Conservation (phyloP, 1,284 basidiomycete genomes). For the Apiotrichum gamsii region DNA sequence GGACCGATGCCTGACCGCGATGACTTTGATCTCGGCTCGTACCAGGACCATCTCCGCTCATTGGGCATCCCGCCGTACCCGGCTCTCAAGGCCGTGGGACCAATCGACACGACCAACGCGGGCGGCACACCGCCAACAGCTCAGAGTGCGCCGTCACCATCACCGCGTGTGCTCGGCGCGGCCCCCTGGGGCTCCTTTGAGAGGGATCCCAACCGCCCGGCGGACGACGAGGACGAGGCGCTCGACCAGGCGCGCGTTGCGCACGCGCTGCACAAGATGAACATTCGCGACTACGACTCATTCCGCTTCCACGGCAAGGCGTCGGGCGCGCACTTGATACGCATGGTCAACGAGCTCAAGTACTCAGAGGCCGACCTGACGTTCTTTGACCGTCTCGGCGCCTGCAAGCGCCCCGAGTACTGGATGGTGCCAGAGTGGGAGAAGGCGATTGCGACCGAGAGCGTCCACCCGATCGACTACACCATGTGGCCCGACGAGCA, state of each 20-base stretch:
- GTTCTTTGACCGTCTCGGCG: slow-evolving; percentile 30
- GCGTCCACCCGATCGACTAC: slow-evolving; percentile 33
- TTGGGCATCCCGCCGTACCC: slow-evolving; percentile 40
- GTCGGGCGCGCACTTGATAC: slow-evolving; percentile 61
- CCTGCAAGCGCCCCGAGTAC: slow-evolving; percentile 35
- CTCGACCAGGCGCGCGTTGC: slow-evolving; percentile 24
- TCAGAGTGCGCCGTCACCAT: slow-evolving; percentile 20
- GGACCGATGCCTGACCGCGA: slow-evolving; percentile 64
- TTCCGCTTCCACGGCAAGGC: slow-evolving; percentile 65
- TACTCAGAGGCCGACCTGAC: slow-evolving; percentile 32
- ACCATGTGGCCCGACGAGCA: slow-evolving; percentile 50
- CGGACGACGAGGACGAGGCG: slow-evolving; percentile 20
- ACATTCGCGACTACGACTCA: slow-evolving; percentile 41
- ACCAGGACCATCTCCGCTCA: slow-evolving; percentile 29
- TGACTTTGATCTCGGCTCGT: slow-evolving; percentile 57
- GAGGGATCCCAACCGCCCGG: slow-evolving; percentile 27
- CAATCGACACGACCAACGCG: background rate
- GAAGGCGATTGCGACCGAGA: slow-evolving; percentile 37
- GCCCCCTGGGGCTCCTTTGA: slow-evolving; percentile 34
- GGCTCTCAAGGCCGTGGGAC: slow-evolving; percentile 18
- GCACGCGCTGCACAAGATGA: slow-evolving; percentile 30
- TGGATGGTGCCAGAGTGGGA: slow-evolving; percentile 48
- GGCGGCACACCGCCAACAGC: slow-evolving; percentile 15
- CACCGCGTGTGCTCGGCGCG: slow-evolving; percentile 25
- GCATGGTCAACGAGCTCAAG: slow-evolving; percentile 61